Evolutionary conservation across 805 yeast species (phyloP).

Genomic region (Kodamaea hsintzibuensis): DNA sequence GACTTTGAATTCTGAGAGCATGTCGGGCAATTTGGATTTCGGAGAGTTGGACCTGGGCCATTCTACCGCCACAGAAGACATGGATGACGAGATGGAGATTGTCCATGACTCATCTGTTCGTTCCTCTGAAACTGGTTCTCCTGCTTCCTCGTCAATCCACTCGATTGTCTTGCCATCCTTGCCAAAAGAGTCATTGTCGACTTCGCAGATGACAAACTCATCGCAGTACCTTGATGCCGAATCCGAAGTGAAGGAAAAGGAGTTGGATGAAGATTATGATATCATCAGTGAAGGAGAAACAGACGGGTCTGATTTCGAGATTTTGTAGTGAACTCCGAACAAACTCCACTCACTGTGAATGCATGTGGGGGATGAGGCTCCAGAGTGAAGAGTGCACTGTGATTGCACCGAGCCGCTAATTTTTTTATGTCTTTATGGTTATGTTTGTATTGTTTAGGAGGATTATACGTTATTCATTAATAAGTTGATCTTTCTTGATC

Average conservation of each 20-base stretch:
- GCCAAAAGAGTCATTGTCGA: slow-evolving; percentile 26
- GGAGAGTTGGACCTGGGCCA: slow-evolving; percentile 6
- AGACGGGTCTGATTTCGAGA: slow-evolving; percentile 36
- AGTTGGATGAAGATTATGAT: slow-evolving; percentile 31
- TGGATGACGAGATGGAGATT: not conserved
- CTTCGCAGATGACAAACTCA: slow-evolving; percentile 6
- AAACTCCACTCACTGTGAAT: not conserved
- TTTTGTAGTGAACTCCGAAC: slow-evolving; percentile 21
- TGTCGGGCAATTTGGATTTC: slow-evolving; percentile 24
- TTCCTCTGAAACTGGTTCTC: not conserved
- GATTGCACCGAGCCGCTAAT: slow-evolving; percentile 5
- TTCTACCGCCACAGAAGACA: slow-evolving; percentile 3
- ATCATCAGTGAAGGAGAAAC: slow-evolving; percentile 28
- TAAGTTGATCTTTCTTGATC: not conserved
- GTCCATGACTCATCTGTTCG: not conserved
- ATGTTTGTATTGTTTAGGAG: slow-evolving; percentile 6
- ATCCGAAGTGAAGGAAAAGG: slow-evolving; percentile 3
- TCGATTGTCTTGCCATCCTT: slow-evolving; percentile 33
- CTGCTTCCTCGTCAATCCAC: slow-evolving; percentile 18
- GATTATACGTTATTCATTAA: not conserved
- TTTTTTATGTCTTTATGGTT: slow-evolving; percentile 5
- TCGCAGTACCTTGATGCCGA: not conserved
- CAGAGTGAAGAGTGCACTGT: too few relatives aligned
- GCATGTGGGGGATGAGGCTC: not conserved
- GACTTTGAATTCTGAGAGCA: slow-evolving; percentile 22